Evolutionary conservation across 2,329 filamentous ascomycete species (phyloP), one percentile per base, ranked within the genome.

Genomic region (Fusarium agapanthi): DNA sequence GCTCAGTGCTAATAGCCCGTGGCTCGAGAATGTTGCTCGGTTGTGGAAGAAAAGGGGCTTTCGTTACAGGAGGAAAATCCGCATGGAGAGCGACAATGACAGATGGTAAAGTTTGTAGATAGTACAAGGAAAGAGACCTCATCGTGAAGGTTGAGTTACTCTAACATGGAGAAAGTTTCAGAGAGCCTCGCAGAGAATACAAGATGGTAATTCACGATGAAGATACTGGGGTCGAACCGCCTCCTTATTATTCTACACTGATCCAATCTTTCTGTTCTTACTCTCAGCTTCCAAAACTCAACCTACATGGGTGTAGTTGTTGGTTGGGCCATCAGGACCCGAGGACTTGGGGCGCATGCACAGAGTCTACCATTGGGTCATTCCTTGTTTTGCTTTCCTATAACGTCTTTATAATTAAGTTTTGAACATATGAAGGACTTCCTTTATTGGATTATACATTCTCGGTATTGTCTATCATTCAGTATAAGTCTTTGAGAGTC

Each of bases 1-100:
- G 65, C 50, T 74, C 69, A 16, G 76, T 75, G 32, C 45, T 67
- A 6, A 72, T 61, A n/a, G 55, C 72, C 15, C 60, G 53, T 35
- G 26, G 55, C 35, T 53, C 45, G 7, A 73, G 41, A 13, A 48
- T 14, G 6, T 22, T 41, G 15, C 37, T 54, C 14, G 37, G 28
- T 12, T 50, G 35, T 37, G 18, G 18, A 11, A 10, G 32, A 13
- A 50, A 32, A 6, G 60, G n/a, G n/a, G 28, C 15, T 24, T n/a
- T 32, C 1, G 48, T 67, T 18, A 38, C 14, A 22, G 48, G n/a
- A 2, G 65, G 38, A 24, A 62, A 16, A 6, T 3, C 37, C n/a
- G 26, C 32, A 30, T 40, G 43, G 7, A 68, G 24, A 34, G 34
- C 43, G 9, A 32, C 38, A 8, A 56, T 20, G 5, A 26, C 3